These are phyloP conservation scores for Alternaria arborescens DNA, from an alignment of 2,329 filamentous ascomycete genomes.

Conservation along the genomic window DNA sequence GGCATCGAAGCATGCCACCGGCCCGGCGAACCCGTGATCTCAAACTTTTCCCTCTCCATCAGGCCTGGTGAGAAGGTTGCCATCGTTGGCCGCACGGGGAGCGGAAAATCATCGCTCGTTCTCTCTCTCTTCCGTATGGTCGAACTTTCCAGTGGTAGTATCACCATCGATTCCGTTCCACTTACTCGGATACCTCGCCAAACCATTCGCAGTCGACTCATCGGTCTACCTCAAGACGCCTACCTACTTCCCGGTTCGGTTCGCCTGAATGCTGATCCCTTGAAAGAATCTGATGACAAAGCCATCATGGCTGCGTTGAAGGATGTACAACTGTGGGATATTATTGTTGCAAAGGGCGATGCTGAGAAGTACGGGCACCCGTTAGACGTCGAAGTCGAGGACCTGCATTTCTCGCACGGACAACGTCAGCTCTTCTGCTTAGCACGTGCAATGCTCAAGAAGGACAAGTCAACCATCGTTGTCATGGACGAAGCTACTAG, in stretches of 20 bases:
- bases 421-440: conserved; percentile 72
- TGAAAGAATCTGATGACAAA: conserved; percentile 47
- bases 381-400: conserved; percentile 42
- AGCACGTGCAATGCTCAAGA: conserved; percentile 63
- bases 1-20: conserved; percentile 57
- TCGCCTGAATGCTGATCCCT: conserved; percentile 60
- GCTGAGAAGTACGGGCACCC: conserved; percentile 43
- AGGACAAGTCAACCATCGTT: conserved; percentile 36
- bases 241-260: conserved; percentile 60
- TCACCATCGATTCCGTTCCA: conserved; percentile 60
- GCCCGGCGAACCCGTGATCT: conserved; percentile 51
- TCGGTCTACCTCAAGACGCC: conserved; percentile 62
- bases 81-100: conserved; percentile 64
- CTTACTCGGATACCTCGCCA: conserved; percentile 56
- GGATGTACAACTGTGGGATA: conserved; percentile 57
- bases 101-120: conserved; percentile 62
- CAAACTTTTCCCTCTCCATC: conserved; percentile 59
- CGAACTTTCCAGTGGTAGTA: conserved; percentile 53
- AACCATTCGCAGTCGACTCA: conserved; percentile 57
- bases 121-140: conserved; percentile 61
- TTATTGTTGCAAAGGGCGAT: conserved; percentile 47
- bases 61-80: conserved; percentile 59
- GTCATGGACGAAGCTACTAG: conserved; percentile 48
- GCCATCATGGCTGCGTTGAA: conserved; percentile 55
- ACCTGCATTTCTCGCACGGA: conserved; percentile 54